A percentile compares a stretch with the other conserved stretches of the same genome.
Conservation (phyloP, 2,329 filamentous ascomycete genomes). For the Trichoderma koningiopsis region DNA sequence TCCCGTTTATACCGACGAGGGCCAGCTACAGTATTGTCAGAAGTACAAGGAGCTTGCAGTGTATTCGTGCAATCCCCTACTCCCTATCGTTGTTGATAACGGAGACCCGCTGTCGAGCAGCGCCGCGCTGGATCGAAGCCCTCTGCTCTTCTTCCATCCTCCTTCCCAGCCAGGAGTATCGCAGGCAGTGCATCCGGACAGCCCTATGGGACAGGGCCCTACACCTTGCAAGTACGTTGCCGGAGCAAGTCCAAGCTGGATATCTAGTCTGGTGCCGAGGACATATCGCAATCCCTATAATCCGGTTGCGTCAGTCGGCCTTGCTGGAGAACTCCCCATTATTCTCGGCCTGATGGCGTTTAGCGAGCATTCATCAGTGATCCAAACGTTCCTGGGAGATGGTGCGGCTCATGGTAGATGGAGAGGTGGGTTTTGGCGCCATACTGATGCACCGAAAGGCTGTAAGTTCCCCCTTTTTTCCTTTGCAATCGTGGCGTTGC, state of each 20-base stretch:
- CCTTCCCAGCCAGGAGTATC: slow-evolving; percentile 33
- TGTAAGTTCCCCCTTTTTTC: slow-evolving; percentile 33
- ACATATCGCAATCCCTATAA: slow-evolving; percentile 34
- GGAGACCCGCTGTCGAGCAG: slow-evolving; percentile 13
- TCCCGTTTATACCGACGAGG: background rate
- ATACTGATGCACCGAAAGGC: slow-evolving; percentile 29
- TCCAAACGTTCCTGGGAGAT: slow-evolving; percentile 33
- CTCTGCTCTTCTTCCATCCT: slow-evolving; percentile 20
- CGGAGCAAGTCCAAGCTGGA: slow-evolving; percentile 41
- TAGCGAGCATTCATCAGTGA: slow-evolving; percentile 12
- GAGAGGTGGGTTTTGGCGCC: slow-evolving; percentile 34
- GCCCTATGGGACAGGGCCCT: slow-evolving; percentile 24
- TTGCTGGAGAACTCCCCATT: slow-evolving; percentile 44
- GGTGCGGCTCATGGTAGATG: slow-evolving; percentile 31
- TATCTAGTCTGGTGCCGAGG: slow-evolving; percentile 41
- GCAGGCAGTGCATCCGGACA: slow-evolving; percentile 32
- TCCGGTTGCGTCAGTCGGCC: slow-evolving; percentile 34
- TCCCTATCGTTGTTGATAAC: slow-evolving; percentile 40
- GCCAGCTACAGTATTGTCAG: too few species aligned
- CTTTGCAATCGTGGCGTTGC: background rate
- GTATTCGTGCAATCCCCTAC: slow-evolving; percentile 42
- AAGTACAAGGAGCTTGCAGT: slow-evolving; percentile 36
- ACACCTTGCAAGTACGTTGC: slow-evolving; percentile 36
- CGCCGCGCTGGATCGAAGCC: background rate
- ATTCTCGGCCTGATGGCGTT: slow-evolving; percentile 47